Conservation (phyloP, 192 early-diverging fungal genomes). For the Mortierella antarctica region DNA sequence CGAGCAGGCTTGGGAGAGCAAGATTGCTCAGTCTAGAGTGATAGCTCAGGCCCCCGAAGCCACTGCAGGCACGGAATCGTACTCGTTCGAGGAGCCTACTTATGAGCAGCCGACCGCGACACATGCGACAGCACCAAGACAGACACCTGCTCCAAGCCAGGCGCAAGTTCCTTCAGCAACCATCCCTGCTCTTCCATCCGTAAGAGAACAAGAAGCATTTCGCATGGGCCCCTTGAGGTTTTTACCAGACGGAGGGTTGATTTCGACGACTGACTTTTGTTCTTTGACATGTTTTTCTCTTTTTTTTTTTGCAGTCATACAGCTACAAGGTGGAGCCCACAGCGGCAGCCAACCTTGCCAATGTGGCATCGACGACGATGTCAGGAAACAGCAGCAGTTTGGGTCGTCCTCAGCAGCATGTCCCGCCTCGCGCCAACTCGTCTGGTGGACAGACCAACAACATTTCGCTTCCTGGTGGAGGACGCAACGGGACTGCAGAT, state of each 20-base stretch:
- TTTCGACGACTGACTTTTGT: not conserved
- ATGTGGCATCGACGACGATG: slow-evolving; percentile 32
- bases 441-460: slow-evolving; percentile 9
- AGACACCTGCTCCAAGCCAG: slow-evolving; percentile 1
- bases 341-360: slow-evolving; percentile 53
- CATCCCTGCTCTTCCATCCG: not conserved
- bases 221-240: too few relatives aligned
- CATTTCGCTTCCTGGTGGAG: slow-evolving; percentile 35
- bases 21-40: slow-evolving; percentile 62
- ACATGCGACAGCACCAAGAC: not conserved
- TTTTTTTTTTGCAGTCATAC: slow-evolving; percentile 17
- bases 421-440: slow-evolving; percentile 13
- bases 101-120: slow-evolving; percentile 22
- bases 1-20: slow-evolving; percentile 58
- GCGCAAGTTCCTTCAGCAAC: slow-evolving; percentile 3
- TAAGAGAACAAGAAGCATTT: not conserved
- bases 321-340: slow-evolving; percentile 34
- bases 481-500: slow-evolving; percentile 60
- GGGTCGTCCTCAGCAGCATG: slow-evolving; percentile 45
- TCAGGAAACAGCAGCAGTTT: slow-evolving; percentile 40
- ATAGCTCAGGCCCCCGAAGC: slow-evolving; percentile 36
- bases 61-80: slow-evolving; percentile 14
- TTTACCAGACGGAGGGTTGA: too few relatives aligned
- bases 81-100: slow-evolving; percentile 27
- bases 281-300: not conserved